Conservation (phyloP, 2,329 filamentous ascomycete genomes). For the Fusarium sp. region DNA sequence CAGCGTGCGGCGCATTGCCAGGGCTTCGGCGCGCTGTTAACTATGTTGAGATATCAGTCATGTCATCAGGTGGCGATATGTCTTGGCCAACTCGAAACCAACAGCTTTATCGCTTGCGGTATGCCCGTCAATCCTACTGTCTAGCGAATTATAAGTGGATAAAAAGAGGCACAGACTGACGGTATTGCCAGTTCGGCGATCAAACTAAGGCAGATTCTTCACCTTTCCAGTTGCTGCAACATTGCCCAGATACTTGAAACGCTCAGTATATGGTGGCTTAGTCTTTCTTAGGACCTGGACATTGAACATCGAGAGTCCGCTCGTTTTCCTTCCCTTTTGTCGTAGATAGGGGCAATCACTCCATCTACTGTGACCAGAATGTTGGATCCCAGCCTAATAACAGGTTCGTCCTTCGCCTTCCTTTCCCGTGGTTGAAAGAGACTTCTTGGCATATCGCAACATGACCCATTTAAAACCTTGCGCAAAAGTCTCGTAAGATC, state of each 20-base stretch:
- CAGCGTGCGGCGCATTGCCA: neutral
- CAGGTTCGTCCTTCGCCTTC: neutral
- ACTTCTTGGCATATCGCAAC: accelerated
- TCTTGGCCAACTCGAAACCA: neutral
- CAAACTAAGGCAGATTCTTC: neutral
- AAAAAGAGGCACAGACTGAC: neutral
- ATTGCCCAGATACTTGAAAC: neutral
- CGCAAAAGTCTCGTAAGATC: neutral
- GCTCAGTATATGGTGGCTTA: accelerated
- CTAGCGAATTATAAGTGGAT: neutral
- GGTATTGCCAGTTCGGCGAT: neutral
- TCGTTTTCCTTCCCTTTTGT: accelerated
- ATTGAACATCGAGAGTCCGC: accelerated
- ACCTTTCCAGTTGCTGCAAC: neutral
- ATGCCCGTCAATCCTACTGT: neutral
- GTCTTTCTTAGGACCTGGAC: accelerated
- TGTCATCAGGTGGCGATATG: accelerated
- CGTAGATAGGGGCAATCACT: accelerated
- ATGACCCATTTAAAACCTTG: neutral
- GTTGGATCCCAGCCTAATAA: accelerated
- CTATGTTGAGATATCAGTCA: neutral
- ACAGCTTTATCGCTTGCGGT: accelerated
- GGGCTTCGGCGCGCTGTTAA: neutral
- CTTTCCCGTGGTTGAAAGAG: accelerated
- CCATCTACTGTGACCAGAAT: accelerated